phyloP scores from a whole-genome alignment of 139 green algal species.

The Gonium pectorale region DNA sequence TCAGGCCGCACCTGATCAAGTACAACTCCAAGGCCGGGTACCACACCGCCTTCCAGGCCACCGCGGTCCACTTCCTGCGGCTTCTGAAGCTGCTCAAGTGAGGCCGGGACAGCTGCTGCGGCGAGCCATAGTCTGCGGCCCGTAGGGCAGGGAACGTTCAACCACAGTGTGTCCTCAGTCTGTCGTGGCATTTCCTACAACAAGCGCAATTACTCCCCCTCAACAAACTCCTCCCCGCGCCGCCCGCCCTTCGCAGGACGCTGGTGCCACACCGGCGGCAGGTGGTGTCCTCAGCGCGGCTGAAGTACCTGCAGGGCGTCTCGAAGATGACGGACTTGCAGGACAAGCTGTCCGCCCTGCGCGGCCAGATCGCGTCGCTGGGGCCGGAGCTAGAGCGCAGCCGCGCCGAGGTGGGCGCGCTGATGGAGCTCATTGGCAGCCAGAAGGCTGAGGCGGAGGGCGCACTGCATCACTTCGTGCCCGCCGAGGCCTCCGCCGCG shows the following conservation, averaged over 20 bases:
- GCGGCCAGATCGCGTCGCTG: conserved; percentile 48
- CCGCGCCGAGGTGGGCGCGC: conserved; percentile 22
- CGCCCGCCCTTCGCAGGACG: conserved; percentile 11
- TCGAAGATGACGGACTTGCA: conserved; percentile 59
- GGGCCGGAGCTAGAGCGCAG: conserved; percentile 36
- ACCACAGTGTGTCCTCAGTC: no score
- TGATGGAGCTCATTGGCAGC: conserved; percentile 21
- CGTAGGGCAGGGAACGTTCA: no score
- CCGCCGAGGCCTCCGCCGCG: conserved; percentile 6
- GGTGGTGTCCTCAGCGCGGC: conserved; percentile 27
- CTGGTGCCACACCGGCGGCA: conserved; percentile 43
- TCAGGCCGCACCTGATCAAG: not conserved
- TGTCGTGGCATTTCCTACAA: no score
- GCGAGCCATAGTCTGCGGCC: no score
- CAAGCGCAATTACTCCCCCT: no score
- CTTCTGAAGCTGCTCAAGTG: conserved; percentile 29
- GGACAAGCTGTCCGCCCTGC: conserved; percentile 43
- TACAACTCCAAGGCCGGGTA: conserved; percentile 33
- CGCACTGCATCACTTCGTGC: conserved; percentile 27
- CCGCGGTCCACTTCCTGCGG: conserved; percentile 13
- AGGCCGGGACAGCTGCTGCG: no score
- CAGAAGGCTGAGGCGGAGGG: conserved; percentile 39
- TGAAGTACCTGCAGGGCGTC: conserved; percentile 54
- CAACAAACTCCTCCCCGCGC: not conserved
- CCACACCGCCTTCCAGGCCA: conserved; percentile 36